phyloP scores from a whole-genome alignment of 805 yeast genomes.

The Zygoascus flipseniorum region DNA sequence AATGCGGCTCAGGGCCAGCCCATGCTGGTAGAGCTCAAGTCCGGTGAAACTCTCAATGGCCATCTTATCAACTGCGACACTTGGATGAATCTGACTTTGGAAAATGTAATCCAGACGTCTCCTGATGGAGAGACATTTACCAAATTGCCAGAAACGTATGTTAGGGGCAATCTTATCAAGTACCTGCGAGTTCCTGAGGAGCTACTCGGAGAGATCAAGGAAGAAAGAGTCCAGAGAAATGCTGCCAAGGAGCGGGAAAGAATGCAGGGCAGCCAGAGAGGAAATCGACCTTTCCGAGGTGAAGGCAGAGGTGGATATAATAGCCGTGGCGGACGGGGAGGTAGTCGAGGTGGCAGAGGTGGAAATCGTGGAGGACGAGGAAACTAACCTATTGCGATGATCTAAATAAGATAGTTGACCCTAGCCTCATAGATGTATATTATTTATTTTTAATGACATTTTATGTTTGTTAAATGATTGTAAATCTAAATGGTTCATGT shows the following conservation, averaged over 20 bases:
- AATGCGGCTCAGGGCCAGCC: conserved; percentile 88
- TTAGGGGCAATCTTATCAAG: conserved; percentile 58
- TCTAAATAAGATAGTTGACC: not conserved
- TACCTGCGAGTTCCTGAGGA: conserved; percentile 35
- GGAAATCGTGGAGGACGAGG: not conserved
- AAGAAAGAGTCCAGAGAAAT: conserved; percentile 29
- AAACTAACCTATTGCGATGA: not conserved
- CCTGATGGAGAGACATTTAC: conserved; percentile 48
- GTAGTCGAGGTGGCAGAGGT: not conserved
- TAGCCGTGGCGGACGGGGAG: conserved; percentile 4
- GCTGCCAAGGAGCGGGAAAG: conserved; percentile 9
- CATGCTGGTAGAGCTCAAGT: conserved; percentile 79
- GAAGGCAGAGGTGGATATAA: conserved; percentile 9
- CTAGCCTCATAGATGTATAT: not conserved
- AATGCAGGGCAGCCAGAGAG: conserved; percentile 6
- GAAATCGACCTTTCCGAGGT: conserved; percentile 8
- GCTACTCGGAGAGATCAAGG: conserved; percentile 30
- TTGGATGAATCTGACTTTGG: conserved; percentile 89
- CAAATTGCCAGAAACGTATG: conserved; percentile 64
- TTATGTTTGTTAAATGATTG: not conserved
- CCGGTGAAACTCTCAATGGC: conserved; percentile 86
- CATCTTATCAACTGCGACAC: conserved; percentile 77
- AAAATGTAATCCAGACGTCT: conserved; percentile 53
- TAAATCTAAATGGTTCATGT: no score
- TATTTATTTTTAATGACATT: not conserved